Evolutionary conservation across 1,139 yeast species (phyloP).

Genomic region (Kodamaea plutei): DNA sequence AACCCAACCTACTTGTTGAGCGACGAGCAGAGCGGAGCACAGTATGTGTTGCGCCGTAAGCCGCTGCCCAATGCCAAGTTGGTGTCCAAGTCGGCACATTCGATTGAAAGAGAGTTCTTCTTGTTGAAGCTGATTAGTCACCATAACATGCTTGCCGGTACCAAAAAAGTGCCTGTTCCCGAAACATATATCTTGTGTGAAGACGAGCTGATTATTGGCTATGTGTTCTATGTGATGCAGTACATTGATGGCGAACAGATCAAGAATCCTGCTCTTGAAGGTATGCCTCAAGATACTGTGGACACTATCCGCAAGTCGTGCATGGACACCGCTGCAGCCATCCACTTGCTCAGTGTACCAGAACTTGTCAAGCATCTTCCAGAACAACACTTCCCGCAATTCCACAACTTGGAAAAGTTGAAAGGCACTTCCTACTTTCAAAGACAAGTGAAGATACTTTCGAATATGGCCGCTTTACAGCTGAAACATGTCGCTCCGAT

Average conservation of each 20-base stretch:
- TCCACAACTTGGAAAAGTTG: conserved; percentile 25
- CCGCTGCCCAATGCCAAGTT: conserved; percentile 54
- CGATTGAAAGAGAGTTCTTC: conserved; percentile 60
- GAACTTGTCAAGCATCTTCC: conserved; percentile 45
- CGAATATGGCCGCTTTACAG: conserved; percentile 48
- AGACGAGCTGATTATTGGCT: conserved; percentile 47
- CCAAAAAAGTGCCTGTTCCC: conserved; percentile 46
- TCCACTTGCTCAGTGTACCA: conserved; percentile 50
- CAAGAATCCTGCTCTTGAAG: conserved; percentile 52
- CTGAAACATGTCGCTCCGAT: conserved; percentile 48
- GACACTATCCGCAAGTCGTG: conserved; percentile 47
- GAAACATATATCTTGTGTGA: conserved; percentile 46
- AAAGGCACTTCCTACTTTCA: conserved; percentile 42
- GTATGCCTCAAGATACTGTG: conserved; percentile 22
- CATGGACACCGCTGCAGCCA: conserved; percentile 45
- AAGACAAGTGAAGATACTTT: conserved; percentile 52
- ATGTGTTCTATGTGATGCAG: conserved; percentile 59
- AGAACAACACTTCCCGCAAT: conserved; percentile 43
- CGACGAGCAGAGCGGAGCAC: conserved; percentile 34
- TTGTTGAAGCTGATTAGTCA: conserved; percentile 46
- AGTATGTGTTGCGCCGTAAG: conserved; percentile 55
- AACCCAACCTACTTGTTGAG: conserved; percentile 58
- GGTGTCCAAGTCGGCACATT: conserved; percentile 59
- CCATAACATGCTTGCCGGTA: conserved; percentile 21
- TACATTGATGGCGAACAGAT: conserved; percentile 57